Conservation (phyloP, 495 filamentous ascomycete species). For the Penicillium odoratum region DNA sequence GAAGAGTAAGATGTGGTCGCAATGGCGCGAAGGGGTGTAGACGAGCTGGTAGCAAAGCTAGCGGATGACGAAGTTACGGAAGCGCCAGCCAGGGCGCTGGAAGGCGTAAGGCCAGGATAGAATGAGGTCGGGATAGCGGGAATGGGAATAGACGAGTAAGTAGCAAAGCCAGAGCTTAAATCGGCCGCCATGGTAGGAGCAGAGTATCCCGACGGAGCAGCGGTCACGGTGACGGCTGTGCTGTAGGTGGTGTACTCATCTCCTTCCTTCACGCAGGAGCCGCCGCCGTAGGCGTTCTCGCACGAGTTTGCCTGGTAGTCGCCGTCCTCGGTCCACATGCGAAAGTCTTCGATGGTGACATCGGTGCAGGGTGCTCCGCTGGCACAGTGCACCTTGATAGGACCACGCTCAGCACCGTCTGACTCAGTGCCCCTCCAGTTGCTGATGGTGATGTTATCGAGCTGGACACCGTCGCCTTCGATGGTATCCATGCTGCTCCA, state of each 20-base stretch:
- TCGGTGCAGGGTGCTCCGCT: not conserved
- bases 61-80: too few relatives aligned
- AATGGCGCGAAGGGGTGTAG: too few relatives aligned
- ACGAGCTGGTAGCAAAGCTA: too few relatives aligned
- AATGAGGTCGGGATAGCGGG: not conserved
- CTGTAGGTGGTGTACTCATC: too few relatives aligned
- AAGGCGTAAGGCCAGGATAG: not conserved
- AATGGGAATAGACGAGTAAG: not conserved
- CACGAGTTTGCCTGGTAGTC: not conserved
- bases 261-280: not conserved
- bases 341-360: not conserved
- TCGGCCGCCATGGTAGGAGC: not conserved
- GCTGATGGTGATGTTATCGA: constrained; percentile 51
- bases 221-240: not conserved
- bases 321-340: not conserved
- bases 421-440: constrained; percentile 59
- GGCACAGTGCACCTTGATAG: not conserved
- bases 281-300: not conserved
- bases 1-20: too few relatives aligned
- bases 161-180: not conserved
- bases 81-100: too few relatives aligned
- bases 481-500: constrained; percentile 44
- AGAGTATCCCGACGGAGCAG: not conserved
- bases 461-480: constrained; percentile 48
- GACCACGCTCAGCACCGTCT: constrained; percentile 36